Evolutionary conservation across 2,329 filamentous ascomycete species (phyloP), one percentile per base, ranked within the genome.

Genomic region (Hymenoscyphus fraxineus): DNA sequence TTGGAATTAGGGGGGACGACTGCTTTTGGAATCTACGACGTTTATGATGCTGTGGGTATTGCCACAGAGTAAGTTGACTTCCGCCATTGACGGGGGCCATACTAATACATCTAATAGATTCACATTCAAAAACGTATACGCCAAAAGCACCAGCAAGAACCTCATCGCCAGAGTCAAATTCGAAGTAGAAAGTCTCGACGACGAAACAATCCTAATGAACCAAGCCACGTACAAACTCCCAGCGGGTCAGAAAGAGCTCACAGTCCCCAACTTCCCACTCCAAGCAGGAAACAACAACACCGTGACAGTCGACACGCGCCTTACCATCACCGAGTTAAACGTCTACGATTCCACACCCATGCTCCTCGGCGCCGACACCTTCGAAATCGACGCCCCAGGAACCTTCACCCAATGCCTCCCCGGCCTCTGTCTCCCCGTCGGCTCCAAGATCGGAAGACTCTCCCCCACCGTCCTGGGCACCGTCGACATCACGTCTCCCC

Each of bases 311-410:
- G 6, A 7, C 16, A 68, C 70, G 2, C 16, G 67, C 2, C 38
- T 61, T 1, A 3, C 63, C 2, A 64, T 64, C 6, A 35, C 41
- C 16, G 58, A 54, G 13, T 39, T 73, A 27, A 39, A 61, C 3
- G 64, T 72, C 15, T 62, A 66, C 12, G 4, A 40, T 1, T 70
- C 69, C 35, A 16, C 59, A 1, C 39, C 61, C 57, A 65, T 80
- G 0, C 83, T 83, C 35, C 70, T 71, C 59, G 82, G 82, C 7
- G 78, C 79, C 9, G 80, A 80, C 4, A 84, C 82, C 55, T 85
- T 85, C 74, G 85, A 83, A 1, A 83, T 84, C 1, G 78, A 79
- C 16, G 85, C 85, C 63, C 19, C 55, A 31, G 61, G 71, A 10
- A 58, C 44, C 19, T 63, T 31, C 4, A 63, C 59, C 40, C 63